Percentiles rank a stretch among this genome's conserved stretches.
These are phyloP conservation scores for Fusarium armeniacum DNA, from an alignment of 2,329 filamentous ascomycete genomes.

Conservation along the genomic window DNA sequence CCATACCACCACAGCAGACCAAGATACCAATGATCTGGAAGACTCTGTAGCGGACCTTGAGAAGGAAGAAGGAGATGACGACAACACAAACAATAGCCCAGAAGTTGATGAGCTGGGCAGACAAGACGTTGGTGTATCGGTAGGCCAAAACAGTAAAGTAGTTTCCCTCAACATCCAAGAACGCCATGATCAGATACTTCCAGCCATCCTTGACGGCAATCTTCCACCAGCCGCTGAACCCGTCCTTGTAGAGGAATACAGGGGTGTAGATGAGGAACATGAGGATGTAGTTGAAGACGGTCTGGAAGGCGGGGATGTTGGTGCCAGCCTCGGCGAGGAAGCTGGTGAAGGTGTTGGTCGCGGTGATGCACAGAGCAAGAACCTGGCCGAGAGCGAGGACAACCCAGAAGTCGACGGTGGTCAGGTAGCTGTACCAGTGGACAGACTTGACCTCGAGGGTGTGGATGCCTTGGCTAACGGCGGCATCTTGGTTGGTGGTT, in stretches of 20 bases:
- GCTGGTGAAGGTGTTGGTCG: slow-evolving; percentile 89
- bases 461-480: slow-evolving; percentile 66
- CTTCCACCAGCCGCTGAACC: slow-evolving; percentile 76
- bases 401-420: slow-evolving; percentile 89
- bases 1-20: slow-evolving; percentile 91
- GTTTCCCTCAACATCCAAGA: slow-evolving; percentile 96
- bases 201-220: slow-evolving; percentile 81
- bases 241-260: slow-evolving; percentile 84
- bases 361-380: slow-evolving; percentile 89
- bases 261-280: slow-evolving; percentile 85
- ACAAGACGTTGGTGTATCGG: slow-evolving; percentile 90
- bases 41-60: slow-evolving; percentile 89
- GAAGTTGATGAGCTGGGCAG: slow-evolving; percentile 96
- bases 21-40: slow-evolving; percentile 90
- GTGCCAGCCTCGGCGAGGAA: slow-evolving; percentile 77
- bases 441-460: slow-evolving; percentile 67
- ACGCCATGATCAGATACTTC: slow-evolving; percentile 93
- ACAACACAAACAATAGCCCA: slow-evolving; percentile 98
- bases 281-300: slow-evolving; percentile 92
- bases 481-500: slow-evolving; percentile 50
- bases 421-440: slow-evolving; percentile 80
- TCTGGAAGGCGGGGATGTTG: slow-evolving; percentile 94
- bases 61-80: slow-evolving; percentile 82
- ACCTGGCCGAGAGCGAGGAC: slow-evolving; percentile 85
- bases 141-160: slow-evolving; percentile 98